phyloP scores from a whole-genome alignment of 2,329 filamentous ascomycete genomes.

The Neofusicoccum cordaticola region DNA sequence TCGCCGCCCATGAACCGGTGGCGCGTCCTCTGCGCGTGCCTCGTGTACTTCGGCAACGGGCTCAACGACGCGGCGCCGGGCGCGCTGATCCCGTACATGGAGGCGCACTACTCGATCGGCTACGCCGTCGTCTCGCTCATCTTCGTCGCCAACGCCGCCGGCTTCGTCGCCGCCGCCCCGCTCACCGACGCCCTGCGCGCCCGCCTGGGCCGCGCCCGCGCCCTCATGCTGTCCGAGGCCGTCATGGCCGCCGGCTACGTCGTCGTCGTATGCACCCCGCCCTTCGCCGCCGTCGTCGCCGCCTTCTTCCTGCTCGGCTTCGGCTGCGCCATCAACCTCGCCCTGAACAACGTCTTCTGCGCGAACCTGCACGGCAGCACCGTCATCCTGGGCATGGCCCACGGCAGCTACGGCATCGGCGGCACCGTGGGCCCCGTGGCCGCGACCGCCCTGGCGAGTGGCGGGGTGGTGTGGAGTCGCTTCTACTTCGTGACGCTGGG shows the following conservation, averaged over 20 bases:
- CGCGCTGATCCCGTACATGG: conserved; percentile 78
- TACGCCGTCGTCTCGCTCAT: conserved; percentile 79
- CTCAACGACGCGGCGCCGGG: conserved; percentile 69
- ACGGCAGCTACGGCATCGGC: conserved; percentile 59
- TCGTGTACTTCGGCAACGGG: conserved; percentile 67
- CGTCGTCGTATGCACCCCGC: conserved; percentile 61
- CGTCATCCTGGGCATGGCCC: conserved; percentile 57
- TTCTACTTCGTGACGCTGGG: conserved; percentile 69
- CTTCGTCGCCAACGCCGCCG: conserved; percentile 73
- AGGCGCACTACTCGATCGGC: conserved; percentile 70
- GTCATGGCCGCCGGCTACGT: conserved; percentile 62
- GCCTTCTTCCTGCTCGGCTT: conserved; percentile 66
- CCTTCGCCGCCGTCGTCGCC: conserved; percentile 62
- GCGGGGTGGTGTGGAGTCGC: conserved; percentile 61
- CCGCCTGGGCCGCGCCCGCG: conserved; percentile 63
- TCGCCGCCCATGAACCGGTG: conserved; percentile 65
- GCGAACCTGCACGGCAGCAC: conserved; percentile 53
- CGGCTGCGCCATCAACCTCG: conserved; percentile 51
- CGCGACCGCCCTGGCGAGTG: conserved; percentile 69
- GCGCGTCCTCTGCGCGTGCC: conserved; percentile 61
- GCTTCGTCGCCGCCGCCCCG: conserved; percentile 71
- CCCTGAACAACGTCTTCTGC: conserved; percentile 57
- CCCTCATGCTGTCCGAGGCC: conserved; percentile 58
- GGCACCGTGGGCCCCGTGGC: conserved; percentile 65
- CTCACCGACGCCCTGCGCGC: conserved; percentile 63